phyloP scores from a whole-genome alignment of 768 basidiomycete species.

The Suillus clintonianus region DNA sequence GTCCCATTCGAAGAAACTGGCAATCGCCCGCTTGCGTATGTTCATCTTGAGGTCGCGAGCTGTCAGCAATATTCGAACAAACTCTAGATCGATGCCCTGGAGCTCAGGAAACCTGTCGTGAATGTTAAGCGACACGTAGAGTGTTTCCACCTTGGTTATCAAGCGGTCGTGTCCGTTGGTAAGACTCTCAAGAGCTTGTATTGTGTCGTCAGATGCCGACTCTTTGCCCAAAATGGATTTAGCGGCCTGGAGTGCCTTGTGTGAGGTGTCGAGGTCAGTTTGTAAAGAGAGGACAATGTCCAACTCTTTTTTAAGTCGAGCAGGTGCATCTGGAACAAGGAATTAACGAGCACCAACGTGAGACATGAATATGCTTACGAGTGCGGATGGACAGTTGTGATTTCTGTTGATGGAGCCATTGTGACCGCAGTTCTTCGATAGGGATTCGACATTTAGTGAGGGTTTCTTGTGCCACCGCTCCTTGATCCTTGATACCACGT shows the following conservation, averaged over 20 bases:
- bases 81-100: conserved; percentile 25
- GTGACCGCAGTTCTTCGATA: background rate
- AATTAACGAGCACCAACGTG: conserved; percentile 24
- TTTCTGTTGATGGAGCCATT: conserved; percentile 4
- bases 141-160: conserved; percentile 26
- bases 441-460: background rate
- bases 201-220: conserved; percentile 5
- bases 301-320: conserved; percentile 28
- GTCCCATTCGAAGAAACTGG: conserved; percentile 41
- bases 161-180: conserved; percentile 20
- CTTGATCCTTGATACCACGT: conserved; percentile 18
- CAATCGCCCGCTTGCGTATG: conserved; percentile 35
- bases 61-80: conserved; percentile 34
- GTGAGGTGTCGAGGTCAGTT: conserved; percentile 25
- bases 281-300: too few relatives aligned
- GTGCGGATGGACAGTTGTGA: conserved; percentile 9
- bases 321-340: conserved; percentile 34
- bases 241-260: conserved; percentile 19
- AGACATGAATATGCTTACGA: conserved; percentile 12
- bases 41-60: conserved; percentile 42
- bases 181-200: conserved; percentile 20
- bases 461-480: background rate
- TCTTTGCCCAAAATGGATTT: conserved; percentile 6
- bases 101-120: conserved; percentile 36
- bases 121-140: conserved; percentile 39